Conservation (phyloP, 371 early-diverging fungal genomes). For the Nematocida sp. region DNA sequence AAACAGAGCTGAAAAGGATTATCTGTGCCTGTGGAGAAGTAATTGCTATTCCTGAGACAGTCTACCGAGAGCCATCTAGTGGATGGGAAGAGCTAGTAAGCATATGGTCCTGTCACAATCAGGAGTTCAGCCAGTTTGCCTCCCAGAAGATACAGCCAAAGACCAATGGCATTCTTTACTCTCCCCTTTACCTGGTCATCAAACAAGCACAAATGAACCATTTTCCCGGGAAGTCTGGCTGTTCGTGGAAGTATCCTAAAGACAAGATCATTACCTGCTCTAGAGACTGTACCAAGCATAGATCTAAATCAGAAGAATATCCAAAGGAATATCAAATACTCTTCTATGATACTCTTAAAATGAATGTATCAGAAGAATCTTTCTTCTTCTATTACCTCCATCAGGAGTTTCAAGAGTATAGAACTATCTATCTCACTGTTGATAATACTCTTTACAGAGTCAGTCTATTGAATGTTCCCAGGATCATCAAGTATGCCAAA, state of each 20-base stretch:
- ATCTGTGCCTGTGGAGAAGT: slow-evolving; percentile 28
- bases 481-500: too few relatives aligned
- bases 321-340: slow-evolving; percentile 17
- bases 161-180: slow-evolving; percentile 54
- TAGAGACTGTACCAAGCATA: too few relatives aligned
- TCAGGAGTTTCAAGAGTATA: slow-evolving; percentile 48
- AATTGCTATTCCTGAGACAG: slow-evolving; percentile 16
- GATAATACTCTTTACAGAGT: too few relatives aligned
- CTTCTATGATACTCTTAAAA: slow-evolving; percentile 49
- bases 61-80: slow-evolving; percentile 55
- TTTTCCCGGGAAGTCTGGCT: background rate
- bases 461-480: too few relatives aligned
- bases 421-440: slow-evolving; percentile 1
- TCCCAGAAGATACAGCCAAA: slow-evolving; percentile 49
- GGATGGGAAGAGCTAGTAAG: slow-evolving; percentile 64
- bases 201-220: slow-evolving; percentile 1
- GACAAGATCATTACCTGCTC: too few relatives aligned
- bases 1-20: background rate
- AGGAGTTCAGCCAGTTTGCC: slow-evolving; percentile 59
- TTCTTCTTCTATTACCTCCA: slow-evolving; percentile 54
- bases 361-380: slow-evolving; percentile 13
- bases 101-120: slow-evolving; percentile 64
- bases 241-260: too few relatives aligned
- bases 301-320: too few relatives aligned
- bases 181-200: slow-evolving; percentile 56